Percentiles rank a stretch among this genome's conserved stretches.
Evolutionary conservation across 2,329 filamentous ascomycete genomes (phyloP).

Genomic region (Alternaria sp.): DNA sequence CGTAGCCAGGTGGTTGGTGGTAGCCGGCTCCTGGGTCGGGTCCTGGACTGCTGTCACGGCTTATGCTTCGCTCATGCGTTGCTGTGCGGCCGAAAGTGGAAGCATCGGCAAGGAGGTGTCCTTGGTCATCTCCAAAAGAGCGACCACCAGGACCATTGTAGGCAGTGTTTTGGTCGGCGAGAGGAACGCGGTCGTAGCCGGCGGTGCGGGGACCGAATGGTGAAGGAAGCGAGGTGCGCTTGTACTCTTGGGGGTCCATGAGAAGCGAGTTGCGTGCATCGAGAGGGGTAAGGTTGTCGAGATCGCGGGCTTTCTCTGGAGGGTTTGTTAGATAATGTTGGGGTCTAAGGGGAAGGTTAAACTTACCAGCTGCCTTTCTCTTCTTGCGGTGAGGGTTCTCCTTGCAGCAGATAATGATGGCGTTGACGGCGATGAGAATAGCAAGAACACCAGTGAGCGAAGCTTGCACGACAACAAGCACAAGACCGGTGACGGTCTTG

Average conservation of each 20-base stretch:
- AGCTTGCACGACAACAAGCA: conserved; percentile 90
- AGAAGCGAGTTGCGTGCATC: conserved; percentile 89
- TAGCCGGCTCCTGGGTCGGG: conserved; percentile 40
- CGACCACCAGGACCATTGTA: conserved; percentile 34
- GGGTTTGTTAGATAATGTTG: conserved; percentile 38
- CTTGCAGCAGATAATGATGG: conserved; percentile 81
- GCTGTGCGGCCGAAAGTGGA: conserved; percentile 44
- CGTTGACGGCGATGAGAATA: conserved; percentile 88
- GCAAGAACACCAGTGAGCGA: conserved; percentile 83
- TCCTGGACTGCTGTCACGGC: conserved; percentile 38
- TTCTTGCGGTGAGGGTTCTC: conserved; percentile 90
- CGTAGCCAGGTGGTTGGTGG: conserved; percentile 33
- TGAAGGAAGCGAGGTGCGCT: conserved; percentile 45
- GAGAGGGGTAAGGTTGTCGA: conserved; percentile 85
- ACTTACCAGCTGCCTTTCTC: conserved; percentile 88
- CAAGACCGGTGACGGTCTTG: conserved; percentile 92
- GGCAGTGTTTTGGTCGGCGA: conserved; percentile 46
- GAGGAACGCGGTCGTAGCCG: conserved; percentile 50
- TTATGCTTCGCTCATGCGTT: conserved; percentile 36
- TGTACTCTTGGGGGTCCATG: conserved; percentile 66
- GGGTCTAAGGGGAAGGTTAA: neutral
- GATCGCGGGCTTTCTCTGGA: conserved; percentile 78
- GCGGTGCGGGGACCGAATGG: conserved; percentile 41
- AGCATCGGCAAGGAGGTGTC: conserved; percentile 47
- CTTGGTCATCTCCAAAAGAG: conserved; percentile 38